Conservation (phyloP, 1,284 basidiomycete species). For the Vanrija sp. region DNA sequence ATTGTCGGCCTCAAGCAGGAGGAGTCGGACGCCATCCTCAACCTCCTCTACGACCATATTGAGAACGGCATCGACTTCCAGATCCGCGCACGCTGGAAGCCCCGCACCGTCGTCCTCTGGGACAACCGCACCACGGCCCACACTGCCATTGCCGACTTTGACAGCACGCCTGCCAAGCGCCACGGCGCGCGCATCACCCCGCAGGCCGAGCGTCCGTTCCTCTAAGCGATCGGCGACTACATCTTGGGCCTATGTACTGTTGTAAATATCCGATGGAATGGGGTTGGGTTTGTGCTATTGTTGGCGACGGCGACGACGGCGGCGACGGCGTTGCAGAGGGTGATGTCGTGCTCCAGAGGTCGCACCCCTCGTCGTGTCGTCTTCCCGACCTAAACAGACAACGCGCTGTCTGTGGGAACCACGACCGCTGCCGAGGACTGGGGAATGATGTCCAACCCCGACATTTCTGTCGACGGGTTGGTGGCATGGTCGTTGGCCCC, state of each 20-base stretch:
- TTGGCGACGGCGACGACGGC: too few relatives aligned
- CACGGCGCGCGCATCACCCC: constrained; percentile 78
- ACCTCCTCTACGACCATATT: constrained; percentile 57
- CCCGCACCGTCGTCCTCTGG: constrained; percentile 55
- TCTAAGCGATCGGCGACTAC: background rate
- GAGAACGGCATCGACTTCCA: constrained; percentile 55
- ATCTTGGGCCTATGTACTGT: background rate
- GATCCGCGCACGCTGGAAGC: constrained; percentile 51
- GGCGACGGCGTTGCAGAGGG: too few relatives aligned
- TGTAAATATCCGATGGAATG: background rate
- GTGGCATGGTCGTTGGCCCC: too few relatives aligned
- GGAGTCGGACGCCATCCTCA: constrained; percentile 62
- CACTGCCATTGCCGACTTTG: constrained; percentile 76
- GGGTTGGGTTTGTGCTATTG: too few relatives aligned
- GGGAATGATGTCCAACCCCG: too few relatives aligned
- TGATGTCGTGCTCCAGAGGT: too few relatives aligned
- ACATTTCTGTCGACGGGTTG: too few relatives aligned
- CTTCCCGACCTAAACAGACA: too few relatives aligned
- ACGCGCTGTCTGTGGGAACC: too few relatives aligned
- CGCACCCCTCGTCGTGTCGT: too few relatives aligned
- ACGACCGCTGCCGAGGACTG: too few relatives aligned
- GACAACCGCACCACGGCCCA: constrained; percentile 52
- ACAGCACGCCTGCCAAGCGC: constrained; percentile 59
- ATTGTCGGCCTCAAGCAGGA: constrained; percentile 67
- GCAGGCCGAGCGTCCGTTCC: constrained; percentile 72